Percentiles rank a stretch among this genome's conserved stretches.
Evolutionary conservation across 2,329 filamentous ascomycete genomes (phyloP).

Genomic region (Aspergillus texensis): DNA sequence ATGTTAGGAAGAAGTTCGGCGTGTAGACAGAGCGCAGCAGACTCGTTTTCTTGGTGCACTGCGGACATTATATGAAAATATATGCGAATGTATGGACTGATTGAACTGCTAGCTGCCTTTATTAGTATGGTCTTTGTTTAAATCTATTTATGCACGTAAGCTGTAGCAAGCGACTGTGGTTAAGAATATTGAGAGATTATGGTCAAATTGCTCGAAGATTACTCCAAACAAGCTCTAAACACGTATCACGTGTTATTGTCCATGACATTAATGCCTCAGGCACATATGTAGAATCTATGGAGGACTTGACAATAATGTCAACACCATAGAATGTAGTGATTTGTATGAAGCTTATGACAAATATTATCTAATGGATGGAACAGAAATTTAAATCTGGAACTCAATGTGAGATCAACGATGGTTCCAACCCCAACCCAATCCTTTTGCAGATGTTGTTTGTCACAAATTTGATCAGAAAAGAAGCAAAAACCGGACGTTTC

Average conservation of each 20-base stretch:
- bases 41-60: conserved; percentile 8
- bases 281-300: not conserved
- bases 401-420: not conserved
- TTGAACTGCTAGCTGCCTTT: not conserved
- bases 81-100: not conserved
- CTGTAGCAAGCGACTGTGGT: not conserved
- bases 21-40: conserved; percentile 49
- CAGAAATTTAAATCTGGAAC: not conserved
- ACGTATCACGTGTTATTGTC: not conserved
- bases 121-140: not conserved
- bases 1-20: conserved; percentile 65
- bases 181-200: not conserved
- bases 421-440: not conserved
- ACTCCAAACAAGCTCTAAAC: not conserved
- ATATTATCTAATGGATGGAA: not conserved
- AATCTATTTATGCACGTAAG: too few relatives aligned
- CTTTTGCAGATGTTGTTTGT: not conserved
- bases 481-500: not conserved
- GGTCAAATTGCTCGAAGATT: not conserved
- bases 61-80: conserved; percentile 1
- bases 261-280: not conserved
- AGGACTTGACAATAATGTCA: too few relatives aligned
- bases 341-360: not conserved
- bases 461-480: not conserved
- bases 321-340: not conserved